Conservation (phyloP, 345 rosid genomes). For the Arabis hirsuta region DNA sequence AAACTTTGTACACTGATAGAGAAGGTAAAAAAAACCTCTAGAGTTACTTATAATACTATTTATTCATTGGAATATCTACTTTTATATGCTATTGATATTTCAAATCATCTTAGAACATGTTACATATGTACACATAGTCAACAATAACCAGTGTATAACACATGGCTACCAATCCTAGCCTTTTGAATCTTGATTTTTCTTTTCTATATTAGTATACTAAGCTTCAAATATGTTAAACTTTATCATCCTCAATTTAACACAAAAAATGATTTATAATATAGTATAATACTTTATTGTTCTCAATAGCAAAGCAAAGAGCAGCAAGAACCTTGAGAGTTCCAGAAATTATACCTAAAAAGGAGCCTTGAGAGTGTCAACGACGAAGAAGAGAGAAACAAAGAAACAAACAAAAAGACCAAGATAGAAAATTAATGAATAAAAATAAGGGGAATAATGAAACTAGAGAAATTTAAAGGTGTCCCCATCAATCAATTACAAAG, state of each 20-base stretch:
- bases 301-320: conserved; percentile 23
- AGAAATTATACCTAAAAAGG: conserved; percentile 21
- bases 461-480: conserved; percentile 45
- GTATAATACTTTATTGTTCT: conserved; percentile 1
- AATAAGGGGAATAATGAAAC: not conserved
- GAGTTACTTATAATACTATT: not conserved
- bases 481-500: conserved; percentile 49
- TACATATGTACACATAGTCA: conserved; percentile 29
- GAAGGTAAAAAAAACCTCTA: not conserved
- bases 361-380: conserved; percentile 37
- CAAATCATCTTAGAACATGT: conserved; percentile 34
- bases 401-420: conserved; percentile 33
- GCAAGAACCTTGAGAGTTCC: conserved; percentile 34
- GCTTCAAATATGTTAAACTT: not conserved
- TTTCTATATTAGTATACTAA: not conserved
- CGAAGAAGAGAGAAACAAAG: conserved; percentile 33
- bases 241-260: not conserved
- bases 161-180: conserved; percentile 34
- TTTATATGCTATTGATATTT: conserved; percentile 9
- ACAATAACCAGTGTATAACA: conserved; percentile 22
- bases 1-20: not conserved
- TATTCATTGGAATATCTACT: conserved; percentile 10
- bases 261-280: not conserved
- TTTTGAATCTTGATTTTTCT: conserved; percentile 16
- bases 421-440: conserved; percentile 24